These are phyloP conservation scores for Citrus cavaleriei DNA, from an alignment of 345 rosid genomes.

Conservation along the genomic window DNA sequence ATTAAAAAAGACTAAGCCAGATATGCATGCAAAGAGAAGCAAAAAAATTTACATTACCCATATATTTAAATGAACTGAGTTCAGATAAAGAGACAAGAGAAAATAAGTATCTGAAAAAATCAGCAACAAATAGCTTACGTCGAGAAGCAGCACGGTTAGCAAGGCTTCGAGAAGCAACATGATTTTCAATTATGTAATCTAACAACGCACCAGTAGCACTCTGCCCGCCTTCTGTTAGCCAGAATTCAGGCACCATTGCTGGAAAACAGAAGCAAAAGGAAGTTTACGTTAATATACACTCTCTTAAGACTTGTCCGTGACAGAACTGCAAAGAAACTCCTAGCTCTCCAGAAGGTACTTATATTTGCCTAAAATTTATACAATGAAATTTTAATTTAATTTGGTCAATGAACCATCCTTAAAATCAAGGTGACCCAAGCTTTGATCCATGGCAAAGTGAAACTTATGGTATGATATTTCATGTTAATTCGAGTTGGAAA, in stretches of 20 bases:
- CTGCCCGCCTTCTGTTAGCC: conserved; percentile 99
- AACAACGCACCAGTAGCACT: conserved; percentile 97
- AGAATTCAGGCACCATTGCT: conserved; percentile 92
- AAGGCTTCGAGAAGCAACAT: conserved; percentile 82
- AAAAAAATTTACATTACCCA: not conserved
- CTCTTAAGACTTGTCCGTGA: not conserved
- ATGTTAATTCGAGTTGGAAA: not conserved
- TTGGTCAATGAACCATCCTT: not conserved
- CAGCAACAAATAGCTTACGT: conserved; percentile 39
- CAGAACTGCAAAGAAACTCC: not conserved
- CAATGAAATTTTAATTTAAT: not conserved
- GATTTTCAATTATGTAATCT: conserved; percentile 80
- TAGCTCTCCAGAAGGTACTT: not conserved
- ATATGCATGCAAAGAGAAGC: not conserved
- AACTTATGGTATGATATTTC: not conserved
- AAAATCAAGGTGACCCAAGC: not conserved
- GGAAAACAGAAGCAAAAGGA: conserved; percentile 15
- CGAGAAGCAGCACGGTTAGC: conserved; percentile 91
- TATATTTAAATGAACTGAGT: not conserved
- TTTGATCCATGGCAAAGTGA: not conserved
- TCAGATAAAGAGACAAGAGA: not conserved
- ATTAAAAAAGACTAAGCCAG: not conserved
- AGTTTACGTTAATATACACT: not conserved
- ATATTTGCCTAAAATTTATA: not conserved
- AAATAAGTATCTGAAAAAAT: not conserved